A percentile compares a stretch with the other conserved stretches of the same genome.
phyloP scores from a whole-genome alignment of 164 flowering plant genomes.

The Kalanchoe fedtschenkoi region DNA sequence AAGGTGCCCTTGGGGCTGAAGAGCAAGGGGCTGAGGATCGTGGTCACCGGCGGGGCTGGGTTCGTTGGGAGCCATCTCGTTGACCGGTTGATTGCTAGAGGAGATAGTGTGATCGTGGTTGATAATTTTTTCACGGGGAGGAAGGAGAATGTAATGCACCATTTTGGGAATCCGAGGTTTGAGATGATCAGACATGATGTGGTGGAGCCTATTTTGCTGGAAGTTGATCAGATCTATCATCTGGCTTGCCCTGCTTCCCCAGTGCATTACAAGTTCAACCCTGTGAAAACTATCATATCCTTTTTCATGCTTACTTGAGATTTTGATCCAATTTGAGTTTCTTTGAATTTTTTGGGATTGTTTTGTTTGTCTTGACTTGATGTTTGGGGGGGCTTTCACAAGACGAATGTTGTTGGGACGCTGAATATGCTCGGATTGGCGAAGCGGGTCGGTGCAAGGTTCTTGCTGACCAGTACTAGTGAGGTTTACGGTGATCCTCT shows the following conservation, averaged over 20 bases:
- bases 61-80: slow-evolving; percentile 38
- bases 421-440: slow-evolving; percentile 95
- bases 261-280: slow-evolving; percentile 83
- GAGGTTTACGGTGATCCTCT: slow-evolving; percentile 98
- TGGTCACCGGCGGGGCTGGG: slow-evolving; percentile 80
- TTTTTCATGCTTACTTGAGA: neutral
- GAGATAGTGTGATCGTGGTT: slow-evolving; percentile 86
- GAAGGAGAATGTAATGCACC: slow-evolving; percentile 86
- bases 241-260: slow-evolving; percentile 93
- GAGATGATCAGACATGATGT: slow-evolving; percentile 89
- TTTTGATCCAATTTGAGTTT: slow-evolving; percentile 15
- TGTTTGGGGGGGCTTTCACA: slow-evolving; percentile 26
- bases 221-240: slow-evolving; percentile 94
- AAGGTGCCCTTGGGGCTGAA: slow-evolving; percentile 74
- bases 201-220: slow-evolving; percentile 71
- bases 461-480: slow-evolving; percentile 92
- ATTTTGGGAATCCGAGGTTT: slow-evolving; percentile 76
- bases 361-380: neutral
- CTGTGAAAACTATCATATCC: neutral
- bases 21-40: slow-evolving; percentile 60
- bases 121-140: slow-evolving; percentile 89
- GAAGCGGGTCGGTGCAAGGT: slow-evolving; percentile 88
- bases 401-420: slow-evolving; percentile 97
- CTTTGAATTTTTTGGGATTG: slow-evolving; percentile 11
- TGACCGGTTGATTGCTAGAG: slow-evolving; percentile 67